These are phyloP conservation scores for Apiospora pterosperma DNA, from an alignment of 2,329 filamentous ascomycete species.

Conservation along the genomic window DNA sequence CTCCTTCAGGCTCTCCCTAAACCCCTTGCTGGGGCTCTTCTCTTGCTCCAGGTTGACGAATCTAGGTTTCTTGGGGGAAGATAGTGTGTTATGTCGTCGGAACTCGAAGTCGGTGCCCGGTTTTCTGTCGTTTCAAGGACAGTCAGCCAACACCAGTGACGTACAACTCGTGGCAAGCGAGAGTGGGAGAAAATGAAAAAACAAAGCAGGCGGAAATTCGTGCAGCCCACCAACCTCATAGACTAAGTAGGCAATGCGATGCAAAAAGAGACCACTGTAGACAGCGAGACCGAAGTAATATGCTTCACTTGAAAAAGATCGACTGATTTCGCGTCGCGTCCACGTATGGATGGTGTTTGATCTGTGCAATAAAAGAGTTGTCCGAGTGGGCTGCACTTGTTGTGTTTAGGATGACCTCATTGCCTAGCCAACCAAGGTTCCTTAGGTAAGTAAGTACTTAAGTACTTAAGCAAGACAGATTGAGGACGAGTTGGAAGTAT, in stretches of 20 bases:
- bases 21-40: slow-evolving; percentile 9
- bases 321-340: neutral
- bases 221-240: neutral
- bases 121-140: slow-evolving; percentile 17
- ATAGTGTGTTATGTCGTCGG: slow-evolving; percentile 27
- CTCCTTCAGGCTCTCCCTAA: slow-evolving; percentile 12
- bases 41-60: slow-evolving; percentile 7
- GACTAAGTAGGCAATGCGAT: neutral
- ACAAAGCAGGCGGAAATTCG: neutral
- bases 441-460: too few relatives aligned
- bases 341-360: neutral
- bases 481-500: too few relatives aligned
- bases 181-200: neutral
- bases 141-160: neutral
- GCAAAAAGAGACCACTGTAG: neutral
- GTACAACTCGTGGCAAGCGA: neutral
- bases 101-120: slow-evolving; percentile 29
- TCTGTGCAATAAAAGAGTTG: neutral
- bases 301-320: neutral
- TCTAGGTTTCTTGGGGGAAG: slow-evolving; percentile 17
- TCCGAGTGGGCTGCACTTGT: neutral
- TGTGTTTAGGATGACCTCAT: neutral
- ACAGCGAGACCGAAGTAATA: neutral
- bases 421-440: neutral
- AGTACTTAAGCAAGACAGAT: too few relatives aligned